These are phyloP conservation scores for Heterobasidion annosum DNA, from an alignment of 1,284 basidiomycete species.

Conservation along the genomic window DNA sequence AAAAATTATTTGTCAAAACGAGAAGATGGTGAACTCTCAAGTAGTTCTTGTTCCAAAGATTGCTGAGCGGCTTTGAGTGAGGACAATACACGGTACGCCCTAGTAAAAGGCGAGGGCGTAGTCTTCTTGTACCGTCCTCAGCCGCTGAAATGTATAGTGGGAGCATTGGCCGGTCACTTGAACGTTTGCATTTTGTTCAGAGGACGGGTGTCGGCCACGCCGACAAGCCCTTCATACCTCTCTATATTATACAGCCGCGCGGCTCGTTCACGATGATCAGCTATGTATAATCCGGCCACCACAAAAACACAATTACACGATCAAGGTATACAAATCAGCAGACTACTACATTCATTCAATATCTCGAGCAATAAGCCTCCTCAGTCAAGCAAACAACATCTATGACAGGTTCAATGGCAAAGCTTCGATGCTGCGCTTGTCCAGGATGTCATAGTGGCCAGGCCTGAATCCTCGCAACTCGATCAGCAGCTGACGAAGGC, in stretches of 20 bases:
- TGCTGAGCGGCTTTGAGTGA: constrained; percentile 38
- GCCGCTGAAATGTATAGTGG: constrained; percentile 21
- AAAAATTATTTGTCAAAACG: no score
- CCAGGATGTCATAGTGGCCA: constrained; percentile 28
- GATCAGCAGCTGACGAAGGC: background rate
- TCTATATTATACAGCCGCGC: background rate
- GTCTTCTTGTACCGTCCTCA: constrained; percentile 46
- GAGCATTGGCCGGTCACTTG: constrained; percentile 1
- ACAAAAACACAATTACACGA: background rate
- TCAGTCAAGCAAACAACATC: no score
- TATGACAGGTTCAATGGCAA: background rate
- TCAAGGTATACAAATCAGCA: background rate
- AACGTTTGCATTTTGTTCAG: constrained; percentile 30
- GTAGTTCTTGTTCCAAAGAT: constrained; percentile 44
- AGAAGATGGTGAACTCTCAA: constrained; percentile 15
- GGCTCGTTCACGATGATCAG: background rate
- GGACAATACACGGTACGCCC: constrained; percentile 54
- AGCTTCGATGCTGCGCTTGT: constrained; percentile 14
- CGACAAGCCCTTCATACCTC: no score
- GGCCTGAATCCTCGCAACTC: constrained; percentile 15
- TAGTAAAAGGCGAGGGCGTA: constrained; percentile 68
- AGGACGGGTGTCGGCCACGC: constrained; percentile 16
- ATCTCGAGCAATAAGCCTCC: no score
- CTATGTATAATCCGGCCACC: no score
- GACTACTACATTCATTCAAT: background rate